Evolutionary conservation across 2,329 filamentous ascomycete species (phyloP), one percentile per base, ranked within the genome.

Genomic region (Curvularia verruculosa): DNA sequence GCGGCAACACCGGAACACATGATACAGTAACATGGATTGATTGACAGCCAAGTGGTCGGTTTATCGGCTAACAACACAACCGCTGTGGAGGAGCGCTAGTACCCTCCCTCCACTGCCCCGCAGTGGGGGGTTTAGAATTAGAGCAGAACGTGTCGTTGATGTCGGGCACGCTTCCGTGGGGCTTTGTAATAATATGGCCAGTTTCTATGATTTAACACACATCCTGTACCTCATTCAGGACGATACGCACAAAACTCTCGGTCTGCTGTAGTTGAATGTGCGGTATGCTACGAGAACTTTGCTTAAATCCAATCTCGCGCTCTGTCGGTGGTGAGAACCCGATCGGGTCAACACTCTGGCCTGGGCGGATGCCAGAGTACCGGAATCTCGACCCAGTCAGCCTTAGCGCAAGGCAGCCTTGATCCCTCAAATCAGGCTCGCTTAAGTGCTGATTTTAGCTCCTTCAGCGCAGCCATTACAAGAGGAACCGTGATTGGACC

Each of bases 401-500:
- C 29, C 28, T 21, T 26, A 19, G 18, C 26, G n/a, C 28, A 21
- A 26, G 9, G 26, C 43, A 10, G 10, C 21, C 21, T 45, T 8
- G 10, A 21, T 4, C n/a, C 10, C 43, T 19, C 3, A 7, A 13
- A 21, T 69, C 65, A 66, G 52, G 63, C 50, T 46, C 59, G 59
- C 53, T 64, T 64, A 37, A 67, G 46, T 34, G 59, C 61, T 29
- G 66, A 57, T 44, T 68, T 58, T 13, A 70, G 31, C 80, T 98
- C 93, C 68, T 93, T 96, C 43, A 96, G 65, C 26, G 91, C 80
- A 3, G 90, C 89, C 84, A 97, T 90, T 6, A 97, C 75, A 48
- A 99, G 79, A 36, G 95, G 95, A 12, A 98, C 94, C 4, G 91
- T 92, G 39, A 98, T 87, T 0, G 95, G 95, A 0, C 95, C 95